Evolutionary conservation across 192 early-diverging fungal genomes (phyloP), one percentile per base, ranked within the genome.

Genomic region (Backusella tuberculispora): DNA sequence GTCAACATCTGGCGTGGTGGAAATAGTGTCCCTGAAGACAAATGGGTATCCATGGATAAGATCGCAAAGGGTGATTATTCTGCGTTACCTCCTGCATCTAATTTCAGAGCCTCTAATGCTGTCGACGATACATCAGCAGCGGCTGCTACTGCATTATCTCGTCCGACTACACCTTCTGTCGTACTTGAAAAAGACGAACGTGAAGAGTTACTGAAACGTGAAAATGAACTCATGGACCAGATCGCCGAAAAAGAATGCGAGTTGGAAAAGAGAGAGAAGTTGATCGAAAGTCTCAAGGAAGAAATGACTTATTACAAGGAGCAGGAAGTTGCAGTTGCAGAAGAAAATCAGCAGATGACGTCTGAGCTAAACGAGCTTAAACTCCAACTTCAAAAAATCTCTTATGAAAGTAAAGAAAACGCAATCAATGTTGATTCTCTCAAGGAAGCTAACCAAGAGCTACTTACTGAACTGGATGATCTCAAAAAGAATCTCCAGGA

Each of bases 181-280:
- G 85, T 86, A 43, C 77, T 98, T 66, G 88, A 89, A 63, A 88
- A 95, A 53, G 98, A 98, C 80, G 96, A 98, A 80, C 85, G 95
- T 29, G 97, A 99, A 63, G 97, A 96, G 72, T 96, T 99, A 76
- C 77, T 98, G 83, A 88, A 89, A 48, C 89, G 98, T 44, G 98
- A 99, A 80, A 98, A 97, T 81, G 98, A 99, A 81, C 88, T 99
- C 66, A 92, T 89, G 71, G 97, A 99, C 74, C 91, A 95, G 72
- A 83, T 99, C 56, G 91, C 96, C 1, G 95, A 98, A 72, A 96
- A 95, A 69, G 97, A 99, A 73, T 84, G 89, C 24, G 95, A 95
- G 65, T 79, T 99, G 71, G 86, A 91, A 44, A 82, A 87, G 26
- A 74, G 89, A 42, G 79, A 90, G 63, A 89, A 91, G 74, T 63